Percentiles rank a stretch among this genome's conserved stretches.
Conservation (phyloP, 2,329 filamentous ascomycete genomes). For the Atkinsonella hypoxylon region DNA sequence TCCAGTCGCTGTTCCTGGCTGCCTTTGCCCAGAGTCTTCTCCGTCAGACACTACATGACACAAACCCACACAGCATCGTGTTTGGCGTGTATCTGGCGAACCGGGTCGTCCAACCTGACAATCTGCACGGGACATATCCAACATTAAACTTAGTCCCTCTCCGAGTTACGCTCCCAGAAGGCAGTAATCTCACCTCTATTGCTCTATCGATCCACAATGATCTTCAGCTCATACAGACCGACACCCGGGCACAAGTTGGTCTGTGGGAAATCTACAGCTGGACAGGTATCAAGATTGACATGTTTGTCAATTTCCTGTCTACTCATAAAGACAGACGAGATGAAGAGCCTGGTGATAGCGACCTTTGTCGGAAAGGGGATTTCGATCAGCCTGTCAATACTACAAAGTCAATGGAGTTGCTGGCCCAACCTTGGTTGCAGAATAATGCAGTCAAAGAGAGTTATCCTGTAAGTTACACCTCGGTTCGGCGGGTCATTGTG, state of each 20-base stretch:
- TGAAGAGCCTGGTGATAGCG: not conserved
- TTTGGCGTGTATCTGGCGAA: constrained; percentile 81
- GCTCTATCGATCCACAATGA: constrained; percentile 57
- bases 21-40: constrained; percentile 43
- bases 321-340: constrained; percentile 26
- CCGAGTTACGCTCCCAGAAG: constrained; percentile 30
- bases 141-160: constrained; percentile 73
- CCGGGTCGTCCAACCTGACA: constrained; percentile 41
- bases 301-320: constrained; percentile 72
- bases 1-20: constrained; percentile 68
- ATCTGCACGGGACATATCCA: constrained; percentile 41
- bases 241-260: constrained; percentile 42
- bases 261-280: constrained; percentile 62
- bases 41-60: constrained; percentile 18
- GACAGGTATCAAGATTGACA: constrained; percentile 60
- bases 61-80: constrained; percentile 28
- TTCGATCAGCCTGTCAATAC: not conserved
- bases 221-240: constrained; percentile 44
- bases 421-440: constrained; percentile 8
- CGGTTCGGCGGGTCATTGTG: not conserved
- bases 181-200: constrained; percentile 28
- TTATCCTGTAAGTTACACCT: constrained; percentile 17
- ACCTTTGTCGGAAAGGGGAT: not conserved
- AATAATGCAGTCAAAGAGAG: constrained; percentile 14
- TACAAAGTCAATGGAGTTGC: not conserved